Evolutionary conservation across 768 basidiomycete genomes (phyloP), one percentile per base, ranked within the genome.

Genomic region (Cyathus striatus): DNA sequence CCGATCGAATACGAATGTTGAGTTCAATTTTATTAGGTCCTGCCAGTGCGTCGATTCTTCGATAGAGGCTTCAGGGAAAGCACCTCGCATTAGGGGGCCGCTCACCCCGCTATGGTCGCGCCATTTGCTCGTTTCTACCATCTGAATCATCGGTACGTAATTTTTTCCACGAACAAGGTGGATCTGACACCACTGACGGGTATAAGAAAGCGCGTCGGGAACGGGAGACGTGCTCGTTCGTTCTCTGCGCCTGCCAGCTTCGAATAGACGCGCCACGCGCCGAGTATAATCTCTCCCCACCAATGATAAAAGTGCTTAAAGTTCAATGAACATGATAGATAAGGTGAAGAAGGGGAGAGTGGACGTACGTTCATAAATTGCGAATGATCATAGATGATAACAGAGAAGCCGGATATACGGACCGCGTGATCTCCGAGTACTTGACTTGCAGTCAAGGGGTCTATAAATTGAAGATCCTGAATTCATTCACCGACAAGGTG

Each of bases 61-160:
- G 18, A 87, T 75, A 1, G 79, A 60, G 12, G 76, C 53, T 12
- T 62, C 65, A 1, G 85, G 86, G 60, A 84, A 86, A 1, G 75
- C 78, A n/a, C 80, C 75, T 27, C 80, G 79, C 45, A 86, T 66
- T 45, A 87, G 71, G 38, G 78, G 80, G 6, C 75, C 68, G 52
- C 86, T 77, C 50, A 87, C 75, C 6, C 75, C 72, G 2, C 80
- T 79, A 2, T 53, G 49, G 52, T 87, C 86, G 21, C 83, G 70
- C 82, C 79, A 83, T 24, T 60, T 64, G 4, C 53, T 49, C 6
- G 51, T 42, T 18, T 24, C 40, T 23, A 57, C 45, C 34, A 53
- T 46, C 56, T 57, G n/a, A n/a, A n/a, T n/a, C n/a, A n/a, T n/a
- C n/a, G n/a, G n/a, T n/a, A n/a, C n/a, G n/a, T n/a, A 38, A 9